These are phyloP conservation scores for Gnomoniopsis smithogilvyi DNA, from an alignment of 2,329 filamentous ascomycete species.

Conservation along the genomic window DNA sequence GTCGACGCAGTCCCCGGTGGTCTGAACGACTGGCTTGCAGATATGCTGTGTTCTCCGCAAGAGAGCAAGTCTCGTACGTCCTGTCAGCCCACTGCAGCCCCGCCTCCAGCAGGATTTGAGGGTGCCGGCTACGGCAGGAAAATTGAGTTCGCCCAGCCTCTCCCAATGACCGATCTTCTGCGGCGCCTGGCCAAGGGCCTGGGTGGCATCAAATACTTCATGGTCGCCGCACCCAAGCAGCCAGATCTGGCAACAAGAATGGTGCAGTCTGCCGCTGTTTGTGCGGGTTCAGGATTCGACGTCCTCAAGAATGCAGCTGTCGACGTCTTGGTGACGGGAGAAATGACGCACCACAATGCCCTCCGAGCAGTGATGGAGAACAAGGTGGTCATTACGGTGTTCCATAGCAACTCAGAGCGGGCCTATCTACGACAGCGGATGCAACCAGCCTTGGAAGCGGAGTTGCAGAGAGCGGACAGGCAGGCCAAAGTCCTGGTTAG, in stretches of 20 bases:
- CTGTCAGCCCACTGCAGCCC: conserved; percentile 40
- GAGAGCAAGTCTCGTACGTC: conserved; percentile 36
- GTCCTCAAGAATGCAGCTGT: conserved; percentile 69
- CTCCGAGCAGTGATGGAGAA: conserved; percentile 82
- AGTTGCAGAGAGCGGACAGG: conserved; percentile 47
- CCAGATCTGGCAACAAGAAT: conserved; percentile 30
- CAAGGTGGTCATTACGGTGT: conserved; percentile 76
- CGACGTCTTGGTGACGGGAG: conserved; percentile 85
- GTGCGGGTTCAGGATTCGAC: conserved; percentile 81
- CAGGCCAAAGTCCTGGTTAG: conserved; percentile 70
- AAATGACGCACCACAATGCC: conserved; percentile 91
- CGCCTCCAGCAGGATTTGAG: conserved; percentile 39
- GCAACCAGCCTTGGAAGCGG: conserved; percentile 58
- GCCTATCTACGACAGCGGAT: conserved; percentile 74
- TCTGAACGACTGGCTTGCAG: conserved; percentile 91
- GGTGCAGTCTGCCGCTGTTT: conserved; percentile 75
- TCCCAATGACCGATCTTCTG: conserved; percentile 42
- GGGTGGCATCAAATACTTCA: conserved; percentile 52
- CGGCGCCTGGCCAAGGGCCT: conserved; percentile 61
- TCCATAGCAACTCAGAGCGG: conserved; percentile 92
- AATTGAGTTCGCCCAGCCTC: conserved; percentile 37
- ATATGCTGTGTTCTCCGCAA: conserved; percentile 64
- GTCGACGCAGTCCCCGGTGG: conserved; percentile 83
- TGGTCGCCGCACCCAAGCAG: conserved; percentile 27
- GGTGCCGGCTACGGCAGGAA: conserved; percentile 52